A percentile compares a stretch with the other conserved stretches of the same genome.
Conservation (phyloP, 1,284 basidiomycete species). For the Anthracocystis panici-leucophaei region DNA sequence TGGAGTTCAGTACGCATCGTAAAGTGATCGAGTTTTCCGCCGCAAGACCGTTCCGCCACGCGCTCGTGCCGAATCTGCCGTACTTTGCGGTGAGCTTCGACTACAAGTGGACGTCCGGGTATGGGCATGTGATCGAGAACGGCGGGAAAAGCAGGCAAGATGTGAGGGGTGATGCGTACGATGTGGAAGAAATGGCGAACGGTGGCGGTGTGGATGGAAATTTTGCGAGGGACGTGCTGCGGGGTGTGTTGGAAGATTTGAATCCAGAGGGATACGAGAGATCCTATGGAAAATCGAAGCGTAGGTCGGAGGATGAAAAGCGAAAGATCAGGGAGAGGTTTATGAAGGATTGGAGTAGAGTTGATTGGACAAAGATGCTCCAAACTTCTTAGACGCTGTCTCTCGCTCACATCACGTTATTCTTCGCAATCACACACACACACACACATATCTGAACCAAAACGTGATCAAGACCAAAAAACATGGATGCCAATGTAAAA, state of each 20-base stretch:
- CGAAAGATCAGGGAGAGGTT: conserved; percentile 75
- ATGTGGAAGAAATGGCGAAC: conserved; percentile 67
- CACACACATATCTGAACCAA: no score
- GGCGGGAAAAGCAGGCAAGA: conserved; percentile 71
- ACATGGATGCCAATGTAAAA: no score
- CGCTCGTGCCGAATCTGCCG: conserved; percentile 90
- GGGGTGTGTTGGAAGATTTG: conserved; percentile 89
- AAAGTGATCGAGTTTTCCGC: conserved; percentile 91
- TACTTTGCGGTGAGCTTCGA: conserved; percentile 99
- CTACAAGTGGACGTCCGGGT: conserved; percentile 80
- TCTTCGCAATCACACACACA: neutral
- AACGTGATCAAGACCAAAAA: no score
- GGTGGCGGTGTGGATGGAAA: conserved; percentile 33
- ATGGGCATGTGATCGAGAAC: conserved; percentile 78
- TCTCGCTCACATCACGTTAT: neutral
- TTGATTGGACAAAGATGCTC: conserved; percentile 71
- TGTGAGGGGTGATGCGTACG: conserved; percentile 73
- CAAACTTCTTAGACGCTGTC: neutral
- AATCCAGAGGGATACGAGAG: conserved; percentile 74
- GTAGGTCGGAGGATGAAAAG: conserved; percentile 75
- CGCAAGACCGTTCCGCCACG: conserved; percentile 52
- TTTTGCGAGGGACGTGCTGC: conserved; percentile 94
- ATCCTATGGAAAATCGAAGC: conserved; percentile 73
- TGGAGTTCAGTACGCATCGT: conserved; percentile 97
- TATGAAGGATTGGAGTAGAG: conserved; percentile 72